Base-by-base conservation (phyloP, 805 yeast species). In the Candida montana region DNA sequence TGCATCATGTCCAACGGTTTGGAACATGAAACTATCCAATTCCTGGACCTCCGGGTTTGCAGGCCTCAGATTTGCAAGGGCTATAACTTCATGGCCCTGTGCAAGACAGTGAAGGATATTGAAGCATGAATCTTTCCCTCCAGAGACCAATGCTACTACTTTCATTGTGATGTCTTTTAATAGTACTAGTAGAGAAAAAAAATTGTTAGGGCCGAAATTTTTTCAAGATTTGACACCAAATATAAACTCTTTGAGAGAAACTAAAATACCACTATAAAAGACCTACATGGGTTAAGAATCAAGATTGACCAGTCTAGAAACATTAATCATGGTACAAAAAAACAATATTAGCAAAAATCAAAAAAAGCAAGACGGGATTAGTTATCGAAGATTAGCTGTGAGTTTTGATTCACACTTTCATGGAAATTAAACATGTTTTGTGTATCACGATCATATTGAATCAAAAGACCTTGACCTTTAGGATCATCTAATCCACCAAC, bases 61-160 rank as follows among this genome's bases (percentile, higher is more conserved):
- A 1, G 96, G 96, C 53, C 79, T 77, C 46, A 93, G 62, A 54
- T 93, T 93, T 0, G 89, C 98, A 35, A 91, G 62, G 1, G 96
- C 96, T 1, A 77, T 77, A 6, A 93, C 66, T 52, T 86, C 85
- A 64, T 93, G 99, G 12, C 95, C 95, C 39, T 84, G 78, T 3
- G 75, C 71, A n/a, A 85, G 58, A 55, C 98, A 88, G 58, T 93
- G 95, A 30, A 88, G 64, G 13, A 91, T 79, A 57, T 90, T 93
- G 61, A 75, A 93, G 64, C 90, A 88, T 8, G 97, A 90, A 61
- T 93, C 99, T 56, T 93, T 93, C 0, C 99, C 99, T 5, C 99
- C 99, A 1, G 96, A 86, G 0, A 93, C 79, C 18, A 93, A 69
- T 0, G 95, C 99, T 27, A 89, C 85, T 57, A 90, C 86, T 61